Base-by-base conservation (phyloP, 1,139 yeast genomes). In the Debaryomycetaceae sp. region DNA sequence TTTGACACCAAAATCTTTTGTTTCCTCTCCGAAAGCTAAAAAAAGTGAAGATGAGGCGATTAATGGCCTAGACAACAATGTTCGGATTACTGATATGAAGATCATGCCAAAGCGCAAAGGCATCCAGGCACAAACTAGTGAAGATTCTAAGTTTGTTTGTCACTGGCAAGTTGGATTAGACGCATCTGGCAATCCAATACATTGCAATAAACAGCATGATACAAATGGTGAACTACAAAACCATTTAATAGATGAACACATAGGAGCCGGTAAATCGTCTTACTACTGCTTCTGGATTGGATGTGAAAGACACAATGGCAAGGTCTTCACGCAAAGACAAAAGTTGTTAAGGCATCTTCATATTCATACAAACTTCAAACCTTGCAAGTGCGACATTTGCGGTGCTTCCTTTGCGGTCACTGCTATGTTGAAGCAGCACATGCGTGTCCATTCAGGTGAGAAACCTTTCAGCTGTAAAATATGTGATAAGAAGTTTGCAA, bases 401-500 rank as follows among this genome's bases (percentile, higher is more conserved):
- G 79, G 79, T 6, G 79, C 83, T 42, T 59, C 70, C 15, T 89
- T 91, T 63, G 85, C 87, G 7, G 83, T 82, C 17, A 83, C 79
- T 34, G 59, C 79, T 18, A 79, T 81, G 72, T 65, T 86, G 38
- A 69, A 73, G 36, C 89, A 83, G 73, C 98, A 92, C 64, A 58
- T 78, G 53, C 69, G 98, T 40, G 82, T 80, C 1, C 98, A 92
- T 57, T 87, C 96, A 0, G 98, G 98, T 5, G 97, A 78, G 44
- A 76, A 73, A 42, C 83, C 83, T 0, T 78, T 68, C 48, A 47
- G 53, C 33, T 78, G 83, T 51, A 53, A 58, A 5, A 55, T 58
- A 5, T 78, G 83, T 51, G 75, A 70, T 5, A 78, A 78, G 52
- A 56, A 55, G 29, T 78, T 78, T 56, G 77, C 79, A 30, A 78